phyloP scores from a whole-genome alignment of 164 flowering plant genomes.

The Aristolochia contorta region DNA sequence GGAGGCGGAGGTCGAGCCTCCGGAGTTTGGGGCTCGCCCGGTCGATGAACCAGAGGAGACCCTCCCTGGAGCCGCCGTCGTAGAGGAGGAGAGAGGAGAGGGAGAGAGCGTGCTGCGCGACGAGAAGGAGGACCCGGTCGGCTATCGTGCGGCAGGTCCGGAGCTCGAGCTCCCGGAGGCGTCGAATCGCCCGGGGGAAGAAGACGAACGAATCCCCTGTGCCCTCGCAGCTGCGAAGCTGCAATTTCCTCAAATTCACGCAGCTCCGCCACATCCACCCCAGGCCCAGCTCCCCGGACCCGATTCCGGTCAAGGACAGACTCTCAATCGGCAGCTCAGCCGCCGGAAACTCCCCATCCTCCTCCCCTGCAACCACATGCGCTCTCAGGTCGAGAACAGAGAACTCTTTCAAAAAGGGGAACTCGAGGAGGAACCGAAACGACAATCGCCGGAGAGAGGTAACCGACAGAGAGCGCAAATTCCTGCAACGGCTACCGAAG shows the following conservation, averaged over 20 bases:
- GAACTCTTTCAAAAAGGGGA: slow-evolving; percentile 34
- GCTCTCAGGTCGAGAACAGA: slow-evolving; percentile 7
- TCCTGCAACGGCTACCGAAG: slow-evolving; percentile 23
- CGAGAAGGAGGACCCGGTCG: slow-evolving; percentile 33
- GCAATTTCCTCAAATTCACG: slow-evolving; percentile 28
- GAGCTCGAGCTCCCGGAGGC: slow-evolving; percentile 53
- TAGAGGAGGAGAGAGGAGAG: slow-evolving; percentile 48
- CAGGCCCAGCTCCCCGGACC: slow-evolving; percentile 32
- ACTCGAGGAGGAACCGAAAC: slow-evolving; percentile 37
- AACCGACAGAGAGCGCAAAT: slow-evolving; percentile 38
- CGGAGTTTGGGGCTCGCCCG: slow-evolving; percentile 21
- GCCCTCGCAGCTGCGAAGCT: slow-evolving; percentile 50
- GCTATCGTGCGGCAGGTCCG: slow-evolving; percentile 53
- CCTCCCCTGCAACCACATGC: background rate
- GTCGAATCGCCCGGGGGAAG: slow-evolving; percentile 21
- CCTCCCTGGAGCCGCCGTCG: slow-evolving; percentile 64
- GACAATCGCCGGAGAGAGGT: slow-evolving; percentile 30
- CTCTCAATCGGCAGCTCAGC: slow-evolving; percentile 45
- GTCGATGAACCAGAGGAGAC: slow-evolving; percentile 42
- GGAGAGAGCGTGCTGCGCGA: slow-evolving; percentile 40
- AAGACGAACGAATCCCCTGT: slow-evolving; percentile 30
- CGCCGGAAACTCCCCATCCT: background rate
- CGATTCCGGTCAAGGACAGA: slow-evolving; percentile 44
- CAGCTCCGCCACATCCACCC: slow-evolving; percentile 70
- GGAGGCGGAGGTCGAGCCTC: slow-evolving; percentile 63